phyloP scores from a whole-genome alignment of 306 rosid species.

The Ormosia semicastrata region DNA sequence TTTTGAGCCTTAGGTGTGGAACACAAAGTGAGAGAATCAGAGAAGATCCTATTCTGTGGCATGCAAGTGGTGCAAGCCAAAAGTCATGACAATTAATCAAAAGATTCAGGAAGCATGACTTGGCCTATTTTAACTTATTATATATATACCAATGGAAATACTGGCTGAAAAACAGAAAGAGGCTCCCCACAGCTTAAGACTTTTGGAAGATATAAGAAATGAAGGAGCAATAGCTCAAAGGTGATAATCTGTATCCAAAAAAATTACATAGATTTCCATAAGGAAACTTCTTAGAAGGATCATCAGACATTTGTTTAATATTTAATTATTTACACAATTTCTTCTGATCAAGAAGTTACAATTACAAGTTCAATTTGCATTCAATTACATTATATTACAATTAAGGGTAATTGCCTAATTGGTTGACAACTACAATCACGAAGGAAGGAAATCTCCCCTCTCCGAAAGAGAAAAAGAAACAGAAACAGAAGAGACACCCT shows the following conservation, averaged over 20 bases:
- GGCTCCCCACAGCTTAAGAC: neutral
- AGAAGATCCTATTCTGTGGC: too few species aligned
- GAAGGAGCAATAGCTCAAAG: neutral
- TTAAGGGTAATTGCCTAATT: neutral
- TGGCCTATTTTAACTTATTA: neutral
- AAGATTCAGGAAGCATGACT: neutral
- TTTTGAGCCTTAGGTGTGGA: neutral
- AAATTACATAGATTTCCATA: neutral
- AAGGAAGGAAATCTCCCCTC: neutral
- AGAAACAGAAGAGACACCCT: neutral
- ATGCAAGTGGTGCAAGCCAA: neutral
- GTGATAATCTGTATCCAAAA: neutral
- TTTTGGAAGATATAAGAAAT: neutral
- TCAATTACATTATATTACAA: neutral
- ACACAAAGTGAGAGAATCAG: too few species aligned
- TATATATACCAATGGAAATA: neutral
- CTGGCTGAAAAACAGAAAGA: neutral
- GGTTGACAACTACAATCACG: too few species aligned
- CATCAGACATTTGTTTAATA: neutral
- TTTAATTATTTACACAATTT: neutral
- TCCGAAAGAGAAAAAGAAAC: neutral
- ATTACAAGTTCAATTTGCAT: neutral
- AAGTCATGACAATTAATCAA: neutral
- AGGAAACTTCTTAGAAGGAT: conserved; percentile 4
- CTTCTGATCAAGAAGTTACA: neutral